Conservation (phyloP, 2,329 filamentous ascomycete genomes). For the Sporothrix curviconia region DNA sequence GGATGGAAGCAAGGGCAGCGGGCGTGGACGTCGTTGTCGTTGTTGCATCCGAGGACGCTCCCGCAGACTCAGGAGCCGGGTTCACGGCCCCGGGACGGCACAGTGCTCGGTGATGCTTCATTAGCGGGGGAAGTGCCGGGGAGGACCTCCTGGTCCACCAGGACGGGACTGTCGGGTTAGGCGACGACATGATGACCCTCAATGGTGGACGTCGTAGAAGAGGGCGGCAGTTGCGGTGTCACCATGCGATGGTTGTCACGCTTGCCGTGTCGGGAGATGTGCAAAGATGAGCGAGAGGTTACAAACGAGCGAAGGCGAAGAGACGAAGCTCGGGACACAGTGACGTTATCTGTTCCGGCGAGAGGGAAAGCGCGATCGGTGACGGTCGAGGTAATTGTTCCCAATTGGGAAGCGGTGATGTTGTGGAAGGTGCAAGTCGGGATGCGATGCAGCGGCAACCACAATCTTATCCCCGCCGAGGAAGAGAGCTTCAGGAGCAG, state of each 20-base stretch:
- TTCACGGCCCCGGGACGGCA: too few species aligned
- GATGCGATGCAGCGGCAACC: neutral
- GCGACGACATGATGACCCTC: slow-evolving; percentile 5
- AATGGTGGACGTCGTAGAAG: neutral
- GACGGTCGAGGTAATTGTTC: slow-evolving; percentile 1
- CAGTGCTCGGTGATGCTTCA: too few species aligned
- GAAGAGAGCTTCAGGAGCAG: neutral
- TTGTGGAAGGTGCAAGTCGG: neutral
- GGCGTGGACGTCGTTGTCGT: too few species aligned
- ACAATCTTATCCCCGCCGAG: too few species aligned
- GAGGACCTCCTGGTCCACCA: too few species aligned
- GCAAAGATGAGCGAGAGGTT: neutral
- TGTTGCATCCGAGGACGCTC: too few species aligned
- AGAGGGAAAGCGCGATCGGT: neutral
- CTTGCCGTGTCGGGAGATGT: neutral
- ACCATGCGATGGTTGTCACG: neutral
- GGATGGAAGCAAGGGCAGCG: slow-evolving; percentile 2
- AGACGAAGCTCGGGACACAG: neutral
- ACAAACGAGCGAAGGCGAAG: neutral
- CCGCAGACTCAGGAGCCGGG: too few species aligned
- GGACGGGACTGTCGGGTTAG: neutral
- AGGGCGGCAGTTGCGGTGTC: neutral
- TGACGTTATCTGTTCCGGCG: neutral
- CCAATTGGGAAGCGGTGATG: slow-evolving; percentile 9
- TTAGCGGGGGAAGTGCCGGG: too few species aligned